phyloP scores from a whole-genome alignment of 257 asterid genomes.

The Gentiana macrophylla region DNA sequence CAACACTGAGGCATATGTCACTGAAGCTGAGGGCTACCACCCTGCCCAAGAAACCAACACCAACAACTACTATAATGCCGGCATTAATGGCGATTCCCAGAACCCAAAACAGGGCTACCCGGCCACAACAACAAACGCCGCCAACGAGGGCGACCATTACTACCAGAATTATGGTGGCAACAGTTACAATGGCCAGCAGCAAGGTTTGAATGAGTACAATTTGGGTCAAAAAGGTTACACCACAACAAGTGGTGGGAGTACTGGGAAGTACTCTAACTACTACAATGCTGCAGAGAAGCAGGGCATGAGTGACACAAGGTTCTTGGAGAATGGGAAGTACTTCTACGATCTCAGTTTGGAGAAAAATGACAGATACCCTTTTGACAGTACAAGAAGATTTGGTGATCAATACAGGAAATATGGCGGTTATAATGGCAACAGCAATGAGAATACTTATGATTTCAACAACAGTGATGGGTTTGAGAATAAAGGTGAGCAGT shows the following conservation, averaged over 20 bases:
- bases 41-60: conserved; percentile 1
- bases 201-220: conserved; percentile 10
- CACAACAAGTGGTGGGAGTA: conserved; percentile 3
- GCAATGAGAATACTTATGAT: conserved; percentile 14
- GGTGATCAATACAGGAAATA: conserved; percentile 13
- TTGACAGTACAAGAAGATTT: conserved; percentile 24
- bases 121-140: conserved; percentile 13
- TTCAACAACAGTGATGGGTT: conserved; percentile 8
- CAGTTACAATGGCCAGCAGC: conserved; percentile 23
- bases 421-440: conserved; percentile 21
- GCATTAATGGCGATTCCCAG: conserved; percentile 13
- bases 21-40: conserved; percentile 32
- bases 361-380: conserved; percentile 34
- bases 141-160: conserved; percentile 7
- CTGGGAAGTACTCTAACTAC: conserved; percentile 9
- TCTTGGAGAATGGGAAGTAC: conserved; percentile 55
- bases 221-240: conserved; percentile 9
- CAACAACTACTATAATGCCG: conserved; percentile 6
- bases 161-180: conserved; percentile 17
- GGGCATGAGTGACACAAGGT: conserved; percentile 89
- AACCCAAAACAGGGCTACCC: conserved; percentile 11
- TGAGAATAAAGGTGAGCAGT: conserved; percentile 10
- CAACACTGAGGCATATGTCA: conserved; percentile 63
- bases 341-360: conserved; percentile 32
- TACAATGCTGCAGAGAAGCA: conserved; percentile 33